Conservation (phyloP, 2,329 filamentous ascomycete genomes). For the Aspergillus brunneoviolaceus region DNA sequence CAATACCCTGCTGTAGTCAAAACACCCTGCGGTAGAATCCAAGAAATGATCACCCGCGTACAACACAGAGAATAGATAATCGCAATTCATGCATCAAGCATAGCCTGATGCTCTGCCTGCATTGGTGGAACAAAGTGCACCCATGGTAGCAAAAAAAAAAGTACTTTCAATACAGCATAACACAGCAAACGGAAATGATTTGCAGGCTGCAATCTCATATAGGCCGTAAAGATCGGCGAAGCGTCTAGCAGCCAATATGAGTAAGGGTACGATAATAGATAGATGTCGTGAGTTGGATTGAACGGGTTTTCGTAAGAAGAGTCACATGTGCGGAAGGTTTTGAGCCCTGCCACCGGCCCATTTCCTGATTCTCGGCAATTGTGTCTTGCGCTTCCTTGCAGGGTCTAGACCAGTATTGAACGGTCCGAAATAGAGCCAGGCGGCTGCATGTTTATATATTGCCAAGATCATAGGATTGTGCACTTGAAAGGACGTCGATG, state of each 20-base stretch:
- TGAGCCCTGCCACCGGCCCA: neutral
- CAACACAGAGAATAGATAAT: conserved; percentile 16
- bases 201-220: conserved; percentile 9
- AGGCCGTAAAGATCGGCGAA: conserved; percentile 13
- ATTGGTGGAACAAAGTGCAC: conserved; percentile 10
- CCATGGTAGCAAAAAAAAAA: conserved; percentile 9
- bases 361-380: neutral
- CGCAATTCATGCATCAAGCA: conserved; percentile 25
- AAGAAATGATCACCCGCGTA: conserved; percentile 17
- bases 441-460: neutral
- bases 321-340: neutral
- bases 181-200: conserved; percentile 5
- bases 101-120: conserved; percentile 14
- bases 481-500: conserved; percentile 41
- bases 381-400: neutral
- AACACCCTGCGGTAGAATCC: conserved; percentile 21
- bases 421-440: conserved; percentile 1
- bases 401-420: neutral
- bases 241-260: conserved; percentile 20
- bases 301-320: conserved; percentile 12
- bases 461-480: conserved; percentile 35
- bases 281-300: conserved; percentile 17
- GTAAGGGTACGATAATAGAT: conserved; percentile 17
- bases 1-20: conserved; percentile 19
- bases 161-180: conserved; percentile 6